Percentiles rank a stretch among this genome's conserved stretches.
These are phyloP conservation scores for Aphanocladium album DNA, from an alignment of 2,329 filamentous ascomycete species.

Conservation along the genomic window DNA sequence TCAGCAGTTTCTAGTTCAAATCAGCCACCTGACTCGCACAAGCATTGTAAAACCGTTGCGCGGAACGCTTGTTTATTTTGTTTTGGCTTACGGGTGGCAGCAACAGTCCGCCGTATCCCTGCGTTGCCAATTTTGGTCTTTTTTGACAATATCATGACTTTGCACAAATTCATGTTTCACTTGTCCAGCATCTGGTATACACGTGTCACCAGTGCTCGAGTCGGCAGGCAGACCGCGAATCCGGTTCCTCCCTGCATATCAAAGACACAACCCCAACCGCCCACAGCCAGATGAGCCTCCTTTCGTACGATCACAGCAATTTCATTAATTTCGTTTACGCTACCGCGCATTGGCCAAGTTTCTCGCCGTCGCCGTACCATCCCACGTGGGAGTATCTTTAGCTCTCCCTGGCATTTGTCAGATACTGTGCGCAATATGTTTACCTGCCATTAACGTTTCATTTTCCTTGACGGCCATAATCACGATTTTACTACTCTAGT, in stretches of 20 bases:
- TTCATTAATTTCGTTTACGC: neutral
- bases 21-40: neutral
- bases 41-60: neutral
- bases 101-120: neutral
- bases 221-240: neutral
- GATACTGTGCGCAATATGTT: neutral
- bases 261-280: neutral
- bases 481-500: neutral
- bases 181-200: neutral
- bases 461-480: neutral
- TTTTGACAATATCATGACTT: neutral
- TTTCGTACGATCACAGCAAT: neutral
- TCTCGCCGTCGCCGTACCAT: neutral
- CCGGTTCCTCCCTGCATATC: neutral
- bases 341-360: neutral
- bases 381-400: neutral
- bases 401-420: neutral
- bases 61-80: neutral
- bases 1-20: neutral
- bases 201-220: neutral
- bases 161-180: neutral
- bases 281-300: neutral
- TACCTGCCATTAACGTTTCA: neutral
- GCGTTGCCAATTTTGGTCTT: neutral
- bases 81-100: neutral